Evolutionary conservation across 257 asterid species (phyloP).

Genomic region (Dorcoceras hygrometricum): DNA sequence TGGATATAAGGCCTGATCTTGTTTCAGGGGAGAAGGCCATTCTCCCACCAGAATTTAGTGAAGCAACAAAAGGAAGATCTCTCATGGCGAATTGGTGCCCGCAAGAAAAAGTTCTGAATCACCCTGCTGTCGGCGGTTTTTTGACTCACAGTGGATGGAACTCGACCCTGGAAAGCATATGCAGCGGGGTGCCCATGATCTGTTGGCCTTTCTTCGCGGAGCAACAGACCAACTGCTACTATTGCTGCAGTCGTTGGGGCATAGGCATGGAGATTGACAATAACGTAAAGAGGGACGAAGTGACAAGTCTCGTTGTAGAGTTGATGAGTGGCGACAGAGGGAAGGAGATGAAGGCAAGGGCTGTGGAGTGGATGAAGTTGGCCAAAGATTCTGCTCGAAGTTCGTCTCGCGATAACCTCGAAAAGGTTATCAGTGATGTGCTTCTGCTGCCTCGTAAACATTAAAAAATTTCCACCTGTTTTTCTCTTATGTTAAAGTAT

Average conservation of each 20-base stretch:
- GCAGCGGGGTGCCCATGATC: conserved; percentile 50
- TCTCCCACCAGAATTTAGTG: conserved; percentile 33
- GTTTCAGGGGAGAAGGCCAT: conserved; percentile 36
- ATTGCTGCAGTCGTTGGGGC: conserved; percentile 35
- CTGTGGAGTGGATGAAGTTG: conserved; percentile 31
- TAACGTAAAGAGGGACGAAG: conserved; percentile 45
- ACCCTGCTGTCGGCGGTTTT: conserved; percentile 50
- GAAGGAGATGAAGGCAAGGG: conserved; percentile 34
- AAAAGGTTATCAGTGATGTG: conserved; percentile 29
- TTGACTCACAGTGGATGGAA: conserved; percentile 62
- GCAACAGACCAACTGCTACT: conserved; percentile 53
- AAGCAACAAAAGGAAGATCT: conserved; percentile 37
- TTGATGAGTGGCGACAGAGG: conserved; percentile 42
- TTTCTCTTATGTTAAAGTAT: too few relatives aligned
- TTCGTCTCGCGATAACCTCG: conserved; percentile 33
- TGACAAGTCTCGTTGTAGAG: conserved; percentile 35
- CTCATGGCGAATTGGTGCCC: conserved; percentile 46
- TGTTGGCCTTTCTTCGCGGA: conserved; percentile 74
- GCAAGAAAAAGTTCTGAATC: conserved; percentile 51
- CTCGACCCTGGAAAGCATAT: conserved; percentile 45
- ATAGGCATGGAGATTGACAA: conserved; percentile 46
- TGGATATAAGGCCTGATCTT: conserved; percentile 61
- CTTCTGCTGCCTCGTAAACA: background rate
- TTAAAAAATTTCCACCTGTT: too few relatives aligned
- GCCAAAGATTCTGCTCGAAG: conserved; percentile 27